Evolutionary conservation across 305 asterid genomes (phyloP).

Genomic region (Fraxinus sp.): DNA sequence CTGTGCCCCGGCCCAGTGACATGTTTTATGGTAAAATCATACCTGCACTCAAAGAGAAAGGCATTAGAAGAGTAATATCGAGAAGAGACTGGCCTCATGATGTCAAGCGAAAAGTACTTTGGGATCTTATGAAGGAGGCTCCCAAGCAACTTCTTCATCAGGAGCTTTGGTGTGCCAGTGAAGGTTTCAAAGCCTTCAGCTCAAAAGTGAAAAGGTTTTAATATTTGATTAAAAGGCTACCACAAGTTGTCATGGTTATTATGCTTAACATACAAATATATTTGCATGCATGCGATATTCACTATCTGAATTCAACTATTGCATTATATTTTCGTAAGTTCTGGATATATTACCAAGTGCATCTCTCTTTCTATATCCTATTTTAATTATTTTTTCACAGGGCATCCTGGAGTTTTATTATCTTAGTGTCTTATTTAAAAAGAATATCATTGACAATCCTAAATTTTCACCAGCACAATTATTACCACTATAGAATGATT

Average conservation of each 20-base stretch:
- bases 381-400: not conserved
- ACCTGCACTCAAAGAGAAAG: constrained; percentile 99
- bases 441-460: not conserved
- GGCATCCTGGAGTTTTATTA: not conserved
- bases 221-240: constrained; percentile 19
- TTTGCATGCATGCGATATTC: not conserved
- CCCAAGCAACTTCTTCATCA: constrained; percentile 96
- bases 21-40: constrained; percentile 98
- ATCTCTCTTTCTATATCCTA: constrained; percentile 1
- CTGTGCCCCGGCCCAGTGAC: constrained; percentile 98
- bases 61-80: constrained; percentile 94
- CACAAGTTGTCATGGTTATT: not conserved
- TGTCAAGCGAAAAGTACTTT: constrained; percentile 89
- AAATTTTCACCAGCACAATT: not conserved
- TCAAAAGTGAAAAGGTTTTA: constrained; percentile 80
- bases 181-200: constrained; percentile 91
- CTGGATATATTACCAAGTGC: not conserved
- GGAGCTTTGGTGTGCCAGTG: constrained; percentile 99
- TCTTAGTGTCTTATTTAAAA: not conserved
- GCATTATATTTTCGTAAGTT: not conserved
- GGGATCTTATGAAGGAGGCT: constrained; percentile 92
- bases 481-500: not conserved
- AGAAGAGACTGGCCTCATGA: constrained; percentile 99
- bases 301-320: not conserved
- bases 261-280: not conserved